A percentile compares a stretch with the other conserved stretches of the same genome.
Conservation (phyloP, 768 basidiomycete species). For the Psilocybe subaeruginosa region DNA sequence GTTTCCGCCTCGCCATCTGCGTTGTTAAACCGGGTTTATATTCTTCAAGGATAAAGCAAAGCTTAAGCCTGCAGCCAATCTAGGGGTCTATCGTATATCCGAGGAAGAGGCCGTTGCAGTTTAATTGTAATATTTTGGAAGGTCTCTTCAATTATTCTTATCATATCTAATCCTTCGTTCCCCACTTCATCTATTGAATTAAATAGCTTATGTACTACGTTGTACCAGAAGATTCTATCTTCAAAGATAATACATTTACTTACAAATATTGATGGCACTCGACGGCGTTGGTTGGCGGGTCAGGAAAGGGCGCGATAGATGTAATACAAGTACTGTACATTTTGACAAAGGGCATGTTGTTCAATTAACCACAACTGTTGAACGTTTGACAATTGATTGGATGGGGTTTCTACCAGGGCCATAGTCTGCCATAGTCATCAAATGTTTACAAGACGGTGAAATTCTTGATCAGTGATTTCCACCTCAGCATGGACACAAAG, state of each 20-base stretch:
- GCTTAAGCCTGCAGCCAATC: conserved; percentile 1
- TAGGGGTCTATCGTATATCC: conserved; percentile 12
- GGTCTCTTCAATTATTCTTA: background rate
- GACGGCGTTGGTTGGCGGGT: too few species aligned
- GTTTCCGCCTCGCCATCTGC: background rate
- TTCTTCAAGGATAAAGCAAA: conserved; percentile 7
- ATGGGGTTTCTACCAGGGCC: too few species aligned
- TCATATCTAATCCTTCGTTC: background rate
- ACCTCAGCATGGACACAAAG: too few species aligned
- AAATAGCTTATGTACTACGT: background rate
- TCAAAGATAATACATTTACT: background rate
- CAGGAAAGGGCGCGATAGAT: too few species aligned
- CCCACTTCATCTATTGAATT: background rate
- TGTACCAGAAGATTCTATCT: background rate
- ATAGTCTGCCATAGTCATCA: too few species aligned
- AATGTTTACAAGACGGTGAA: too few species aligned
- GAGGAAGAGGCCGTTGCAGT: conserved; percentile 6
- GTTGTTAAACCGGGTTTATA: background rate
- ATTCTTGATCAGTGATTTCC: too few species aligned
- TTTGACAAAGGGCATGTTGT: too few species aligned
- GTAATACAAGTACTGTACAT: too few species aligned
- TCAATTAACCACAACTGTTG: too few species aligned
- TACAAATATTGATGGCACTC: background rate
- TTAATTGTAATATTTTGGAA: background rate
- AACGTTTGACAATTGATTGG: too few species aligned